A percentile compares a stretch with the other conserved stretches of the same genome.
Evolutionary conservation across 768 basidiomycete genomes (phyloP).

Genomic region (Kwoniella dendrophila): DNA sequence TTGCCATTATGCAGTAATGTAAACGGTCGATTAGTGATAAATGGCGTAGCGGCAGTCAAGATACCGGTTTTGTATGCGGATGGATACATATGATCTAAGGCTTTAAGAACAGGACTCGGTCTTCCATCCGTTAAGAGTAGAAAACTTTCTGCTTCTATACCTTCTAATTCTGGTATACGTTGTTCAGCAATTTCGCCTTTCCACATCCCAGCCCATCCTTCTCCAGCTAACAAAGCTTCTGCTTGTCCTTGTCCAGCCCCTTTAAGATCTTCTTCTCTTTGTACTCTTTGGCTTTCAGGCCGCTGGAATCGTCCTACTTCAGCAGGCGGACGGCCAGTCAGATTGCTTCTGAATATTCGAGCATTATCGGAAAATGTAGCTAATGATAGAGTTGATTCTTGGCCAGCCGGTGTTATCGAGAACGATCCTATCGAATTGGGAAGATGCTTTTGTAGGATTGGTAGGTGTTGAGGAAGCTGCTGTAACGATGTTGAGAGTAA

Average conservation of each 20-base stretch:
- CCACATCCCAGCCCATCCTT: conserved; percentile 46
- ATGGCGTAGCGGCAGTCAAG: conserved; percentile 52
- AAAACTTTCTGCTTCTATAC: conserved; percentile 32
- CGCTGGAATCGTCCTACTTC: conserved; percentile 45
- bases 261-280: conserved; percentile 34
- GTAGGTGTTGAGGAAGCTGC: conserved; percentile 8
- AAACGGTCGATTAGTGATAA: conserved; percentile 50
- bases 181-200: conserved; percentile 22
- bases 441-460: conserved; percentile 22
- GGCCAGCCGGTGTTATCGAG: conserved; percentile 22
- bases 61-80: conserved; percentile 31
- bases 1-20: conserved; percentile 43
- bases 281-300: conserved; percentile 15
- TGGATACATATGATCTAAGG: conserved; percentile 34
- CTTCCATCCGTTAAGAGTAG: conserved; percentile 38
- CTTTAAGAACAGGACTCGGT: conserved; percentile 32
- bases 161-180: conserved; percentile 34
- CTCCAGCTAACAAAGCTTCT: conserved; percentile 3
- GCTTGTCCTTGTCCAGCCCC: conserved; percentile 28
- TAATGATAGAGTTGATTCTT: conserved; percentile 19
- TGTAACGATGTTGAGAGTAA: conserved; percentile 37
- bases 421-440: conserved; percentile 39
- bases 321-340: conserved; percentile 33
- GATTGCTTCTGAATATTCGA: conserved; percentile 24
- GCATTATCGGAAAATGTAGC: conserved; percentile 26